phyloP scores from a whole-genome alignment of 495 filamentous ascomycete genomes.

The Penicillium steckii region DNA sequence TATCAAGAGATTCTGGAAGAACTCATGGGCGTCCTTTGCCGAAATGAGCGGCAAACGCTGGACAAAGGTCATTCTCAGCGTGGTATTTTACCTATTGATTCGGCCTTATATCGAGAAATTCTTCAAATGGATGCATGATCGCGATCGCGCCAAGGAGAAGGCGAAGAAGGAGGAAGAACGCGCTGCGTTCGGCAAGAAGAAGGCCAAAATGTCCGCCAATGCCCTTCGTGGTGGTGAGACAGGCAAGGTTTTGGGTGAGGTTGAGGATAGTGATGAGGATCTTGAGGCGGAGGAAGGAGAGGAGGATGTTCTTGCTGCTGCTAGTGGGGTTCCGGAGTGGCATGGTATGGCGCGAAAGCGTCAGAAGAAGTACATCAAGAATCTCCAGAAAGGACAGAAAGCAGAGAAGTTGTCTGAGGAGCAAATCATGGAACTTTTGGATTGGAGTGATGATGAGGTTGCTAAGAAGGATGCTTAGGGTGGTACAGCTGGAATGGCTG shows the following conservation, averaged over 20 bases:
- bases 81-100: constrained; percentile 62
- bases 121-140: constrained; percentile 54
- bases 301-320: constrained; percentile 36
- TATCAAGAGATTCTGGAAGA: constrained; percentile 46
- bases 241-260: constrained; percentile 43
- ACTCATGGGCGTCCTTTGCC: constrained; percentile 53
- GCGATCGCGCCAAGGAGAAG: constrained; percentile 51
- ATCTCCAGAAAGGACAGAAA: constrained; percentile 44
- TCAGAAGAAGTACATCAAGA: constrained; percentile 59
- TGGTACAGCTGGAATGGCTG: too few relatives aligned
- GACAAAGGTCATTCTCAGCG: constrained; percentile 60
- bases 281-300: constrained; percentile 68
- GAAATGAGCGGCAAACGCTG: constrained; percentile 54
- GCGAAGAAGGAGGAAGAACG: constrained; percentile 45
- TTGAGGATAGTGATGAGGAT: constrained; percentile 49
- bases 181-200: constrained; percentile 43
- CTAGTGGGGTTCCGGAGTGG: constrained; percentile 51
- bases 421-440: constrained; percentile 66
- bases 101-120: constrained; percentile 61
- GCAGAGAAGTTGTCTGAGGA: constrained; percentile 48
- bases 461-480: constrained; percentile 27
- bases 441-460: constrained; percentile 49
- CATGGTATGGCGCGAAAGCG: constrained; percentile 57
- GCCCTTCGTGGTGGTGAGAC: constrained; percentile 55
- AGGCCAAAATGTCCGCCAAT: constrained; percentile 60